Evolutionary conservation across 495 filamentous ascomycete species (phyloP).

Genomic region (Aspergillus panamensis): DNA sequence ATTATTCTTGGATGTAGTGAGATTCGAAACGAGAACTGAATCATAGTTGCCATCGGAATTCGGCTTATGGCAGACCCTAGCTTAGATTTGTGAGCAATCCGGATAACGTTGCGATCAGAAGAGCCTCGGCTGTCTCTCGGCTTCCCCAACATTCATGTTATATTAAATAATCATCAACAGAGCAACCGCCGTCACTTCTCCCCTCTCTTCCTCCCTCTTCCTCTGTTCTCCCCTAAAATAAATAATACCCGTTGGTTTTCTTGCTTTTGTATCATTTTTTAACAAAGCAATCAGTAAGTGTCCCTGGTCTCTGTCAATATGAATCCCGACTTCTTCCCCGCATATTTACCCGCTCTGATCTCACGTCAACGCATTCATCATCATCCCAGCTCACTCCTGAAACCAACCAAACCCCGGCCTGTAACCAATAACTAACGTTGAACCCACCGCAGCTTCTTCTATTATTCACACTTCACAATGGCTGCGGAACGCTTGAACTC

Average conservation of each 20-base stretch:
- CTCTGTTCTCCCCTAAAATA: neutral
- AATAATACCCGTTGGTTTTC: neutral
- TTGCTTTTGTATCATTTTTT: neutral
- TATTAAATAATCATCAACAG: slow-evolving; percentile 6
- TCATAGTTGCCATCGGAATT: slow-evolving; percentile 2
- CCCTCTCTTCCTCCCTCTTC: neutral
- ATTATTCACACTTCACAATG: slow-evolving; percentile 51
- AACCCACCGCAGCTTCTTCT: neutral
- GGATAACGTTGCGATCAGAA: slow-evolving; percentile 12
- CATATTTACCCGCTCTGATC: neutral
- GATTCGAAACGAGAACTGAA: neutral
- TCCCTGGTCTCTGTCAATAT: neutral
- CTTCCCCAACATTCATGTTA: slow-evolving; percentile 11
- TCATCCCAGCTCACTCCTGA: neutral
- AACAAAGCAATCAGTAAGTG: neutral
- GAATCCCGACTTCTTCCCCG: neutral
- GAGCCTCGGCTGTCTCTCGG: slow-evolving; percentile 24
- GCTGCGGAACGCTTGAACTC: slow-evolving; percentile 80
- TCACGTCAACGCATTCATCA: neutral
- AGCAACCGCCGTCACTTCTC: slow-evolving; percentile 2
- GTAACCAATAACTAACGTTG: neutral
- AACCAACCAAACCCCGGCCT: too few relatives aligned
- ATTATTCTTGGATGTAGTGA: neutral
- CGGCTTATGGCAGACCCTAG: neutral
- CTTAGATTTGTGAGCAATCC: neutral